phyloP scores from a whole-genome alignment of 2,329 filamentous ascomycete genomes.

The Colletotrichum sp. region DNA sequence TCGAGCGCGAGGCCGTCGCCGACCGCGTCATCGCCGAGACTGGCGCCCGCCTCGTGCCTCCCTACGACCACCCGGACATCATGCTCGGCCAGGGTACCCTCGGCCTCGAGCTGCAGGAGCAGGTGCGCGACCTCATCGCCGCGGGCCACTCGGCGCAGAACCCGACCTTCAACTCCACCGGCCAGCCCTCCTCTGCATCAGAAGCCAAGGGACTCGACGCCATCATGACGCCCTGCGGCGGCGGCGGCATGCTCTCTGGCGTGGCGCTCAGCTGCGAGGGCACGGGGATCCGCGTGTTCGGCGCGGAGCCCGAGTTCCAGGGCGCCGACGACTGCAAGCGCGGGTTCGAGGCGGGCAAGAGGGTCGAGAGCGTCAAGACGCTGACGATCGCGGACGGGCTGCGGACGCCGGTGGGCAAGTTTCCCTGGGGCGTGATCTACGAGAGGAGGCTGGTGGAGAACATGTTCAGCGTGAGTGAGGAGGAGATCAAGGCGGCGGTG shows the following conservation, averaged over 20 bases:
- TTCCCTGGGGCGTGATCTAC: slow-evolving; percentile 80
- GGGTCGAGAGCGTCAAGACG: slow-evolving; percentile 72
- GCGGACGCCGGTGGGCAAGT: slow-evolving; percentile 77
- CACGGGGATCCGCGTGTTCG: slow-evolving; percentile 79
- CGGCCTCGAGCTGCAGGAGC: slow-evolving; percentile 80
- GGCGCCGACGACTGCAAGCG: slow-evolving; percentile 84
- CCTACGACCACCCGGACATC: slow-evolving; percentile 92
- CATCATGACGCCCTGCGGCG: slow-evolving; percentile 84
- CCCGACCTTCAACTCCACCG: slow-evolving; percentile 14
- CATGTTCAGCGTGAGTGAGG: slow-evolving; percentile 78
- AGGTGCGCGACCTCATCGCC: slow-evolving; percentile 64
- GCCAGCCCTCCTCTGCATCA: background rate
- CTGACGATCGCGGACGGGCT: slow-evolving; percentile 90
- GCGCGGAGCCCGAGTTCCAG: slow-evolving; percentile 82
- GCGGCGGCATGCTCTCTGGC: slow-evolving; percentile 86
- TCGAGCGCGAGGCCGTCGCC: slow-evolving; percentile 82
- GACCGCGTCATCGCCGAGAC: slow-evolving; percentile 72
- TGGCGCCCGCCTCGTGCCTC: slow-evolving; percentile 80
- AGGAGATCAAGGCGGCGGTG: slow-evolving; percentile 80
- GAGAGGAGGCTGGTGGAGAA: slow-evolving; percentile 72
- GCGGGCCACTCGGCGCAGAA: slow-evolving; percentile 21
- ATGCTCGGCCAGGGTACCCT: slow-evolving; percentile 93
- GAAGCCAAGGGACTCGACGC: slow-evolving; percentile 58
- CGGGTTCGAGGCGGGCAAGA: slow-evolving; percentile 67
- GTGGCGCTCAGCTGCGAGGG: slow-evolving; percentile 77